These are phyloP conservation scores for Suillus variegatus DNA, from an alignment of 768 basidiomycete species.

Conservation along the genomic window DNA sequence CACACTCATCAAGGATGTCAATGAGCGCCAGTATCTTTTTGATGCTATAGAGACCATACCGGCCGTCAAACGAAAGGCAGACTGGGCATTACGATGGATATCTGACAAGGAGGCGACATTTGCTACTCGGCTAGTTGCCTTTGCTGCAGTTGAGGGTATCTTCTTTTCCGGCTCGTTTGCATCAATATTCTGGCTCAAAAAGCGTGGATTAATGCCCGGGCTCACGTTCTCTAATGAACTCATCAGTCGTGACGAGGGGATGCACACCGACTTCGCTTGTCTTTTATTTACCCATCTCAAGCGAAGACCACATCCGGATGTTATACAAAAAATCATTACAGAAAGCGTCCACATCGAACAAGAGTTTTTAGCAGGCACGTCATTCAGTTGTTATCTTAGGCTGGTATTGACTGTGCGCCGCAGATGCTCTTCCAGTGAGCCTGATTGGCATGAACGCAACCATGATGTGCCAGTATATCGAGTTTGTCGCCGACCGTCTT, in stretches of 20 bases:
- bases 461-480: conserved; percentile 89
- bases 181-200: conserved; percentile 96
- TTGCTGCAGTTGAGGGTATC: conserved; percentile 95
- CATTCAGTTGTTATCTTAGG: neutral
- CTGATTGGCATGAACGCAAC: conserved; percentile 91
- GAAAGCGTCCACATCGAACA: conserved; percentile 89
- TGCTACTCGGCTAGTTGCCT: conserved; percentile 87
- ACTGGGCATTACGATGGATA: conserved; percentile 96
- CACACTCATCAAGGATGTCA: conserved; percentile 85
- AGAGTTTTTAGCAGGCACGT: conserved; percentile 76
- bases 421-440: conserved; percentile 81
- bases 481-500: conserved; percentile 89
- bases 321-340: conserved; percentile 66
- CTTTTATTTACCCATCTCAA: conserved; percentile 82
- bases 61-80: conserved; percentile 87
- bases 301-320: conserved; percentile 79
- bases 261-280: conserved; percentile 97
- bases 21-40: conserved; percentile 79
- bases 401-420: neutral
- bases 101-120: conserved; percentile 78
- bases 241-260: conserved; percentile 93
- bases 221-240: conserved; percentile 96
- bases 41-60: conserved; percentile 94
- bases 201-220: conserved; percentile 96
- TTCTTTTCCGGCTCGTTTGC: conserved; percentile 97